Evolutionary conservation across 2,329 filamentous ascomycete genomes (phyloP).

Genomic region (Periconia macrospinosa): DNA sequence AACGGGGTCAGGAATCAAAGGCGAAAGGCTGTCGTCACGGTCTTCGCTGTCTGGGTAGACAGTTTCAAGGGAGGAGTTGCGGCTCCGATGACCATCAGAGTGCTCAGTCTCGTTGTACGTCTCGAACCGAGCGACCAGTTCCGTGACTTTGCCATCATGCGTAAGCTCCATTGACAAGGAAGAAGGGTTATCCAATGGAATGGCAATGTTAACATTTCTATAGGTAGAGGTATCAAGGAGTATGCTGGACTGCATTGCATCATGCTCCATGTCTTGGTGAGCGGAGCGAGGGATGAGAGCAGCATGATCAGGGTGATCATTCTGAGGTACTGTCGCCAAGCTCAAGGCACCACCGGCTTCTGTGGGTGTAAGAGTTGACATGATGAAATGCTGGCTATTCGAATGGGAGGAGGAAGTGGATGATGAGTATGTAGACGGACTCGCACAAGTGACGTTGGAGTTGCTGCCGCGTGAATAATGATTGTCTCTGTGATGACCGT

Average conservation of each 20-base stretch:
- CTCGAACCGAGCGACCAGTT: slow-evolving; percentile 24
- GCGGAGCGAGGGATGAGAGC: slow-evolving; percentile 26
- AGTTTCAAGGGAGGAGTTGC: slow-evolving; percentile 3
- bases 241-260: slow-evolving; percentile 7
- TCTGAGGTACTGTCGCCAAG: slow-evolving; percentile 4
- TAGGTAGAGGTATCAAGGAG: slow-evolving; percentile 16
- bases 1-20: neutral
- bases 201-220: slow-evolving; percentile 23
- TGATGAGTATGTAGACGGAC: slow-evolving; percentile 4
- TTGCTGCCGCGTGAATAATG: slow-evolving; percentile 14
- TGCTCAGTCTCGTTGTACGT: slow-evolving; percentile 10
- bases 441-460: slow-evolving; percentile 7
- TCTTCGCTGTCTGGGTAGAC: slow-evolving; percentile 4
- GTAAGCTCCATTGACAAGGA: slow-evolving; percentile 22
- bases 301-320: slow-evolving; percentile 6
- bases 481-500: slow-evolving; percentile 15
- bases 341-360: slow-evolving; percentile 10
- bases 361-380: slow-evolving; percentile 26
- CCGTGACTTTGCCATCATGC: slow-evolving; percentile 31
- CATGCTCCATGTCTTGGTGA: slow-evolving; percentile 7
- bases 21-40: slow-evolving; percentile 8
- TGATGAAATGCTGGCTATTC: slow-evolving; percentile 18
- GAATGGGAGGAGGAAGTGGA: slow-evolving; percentile 11
- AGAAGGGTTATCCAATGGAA: slow-evolving; percentile 22
- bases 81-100: slow-evolving; percentile 13